phyloP scores from a whole-genome alignment of 352 stramenopile species.

The Globisporangium acanthophoron region DNA sequence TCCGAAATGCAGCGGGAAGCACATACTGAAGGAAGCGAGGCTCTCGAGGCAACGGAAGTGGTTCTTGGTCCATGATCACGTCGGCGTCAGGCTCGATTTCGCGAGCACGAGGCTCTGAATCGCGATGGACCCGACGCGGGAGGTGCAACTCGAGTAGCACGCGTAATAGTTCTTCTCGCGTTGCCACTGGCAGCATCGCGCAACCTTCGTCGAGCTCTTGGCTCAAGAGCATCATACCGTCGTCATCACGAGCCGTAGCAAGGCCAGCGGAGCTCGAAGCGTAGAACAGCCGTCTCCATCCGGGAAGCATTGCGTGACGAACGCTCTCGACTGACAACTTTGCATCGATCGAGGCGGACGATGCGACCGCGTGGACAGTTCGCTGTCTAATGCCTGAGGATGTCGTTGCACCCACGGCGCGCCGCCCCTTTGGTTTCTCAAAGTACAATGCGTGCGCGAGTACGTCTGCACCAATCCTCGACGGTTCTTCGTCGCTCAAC shows the following conservation, averaged over 20 bases:
- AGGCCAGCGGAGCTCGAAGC: background rate
- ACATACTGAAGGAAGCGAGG: constrained; percentile 4
- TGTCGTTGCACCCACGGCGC: background rate
- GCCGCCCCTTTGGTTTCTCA: background rate
- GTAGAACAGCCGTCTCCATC: constrained; percentile 6
- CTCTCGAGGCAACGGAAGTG: background rate
- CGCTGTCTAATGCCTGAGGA: background rate
- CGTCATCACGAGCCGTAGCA: background rate
- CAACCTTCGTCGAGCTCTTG: constrained; percentile 8
- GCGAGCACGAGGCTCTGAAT: background rate
- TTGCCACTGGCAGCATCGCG: background rate
- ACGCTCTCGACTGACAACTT: background rate
- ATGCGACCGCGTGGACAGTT: background rate
- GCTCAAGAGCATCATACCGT: constrained; percentile 1
- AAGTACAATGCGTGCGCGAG: constrained; percentile 13
- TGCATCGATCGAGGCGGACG: background rate
- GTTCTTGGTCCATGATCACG: background rate
- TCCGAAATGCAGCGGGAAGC: constrained; percentile 12
- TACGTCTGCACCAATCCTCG: constrained; percentile 7
- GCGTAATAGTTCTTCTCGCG: constrained; percentile 4
- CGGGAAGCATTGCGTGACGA: constrained; percentile 3
- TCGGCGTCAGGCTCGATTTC: background rate
- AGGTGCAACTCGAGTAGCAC: constrained; percentile 7
- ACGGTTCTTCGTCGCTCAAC: background rate
- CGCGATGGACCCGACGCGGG: background rate